Percentiles rank a stretch among this genome's conserved stretches.
These are phyloP conservation scores for Aspergillus sparsus DNA, from an alignment of 495 filamentous ascomycete species.

Conservation along the genomic window DNA sequence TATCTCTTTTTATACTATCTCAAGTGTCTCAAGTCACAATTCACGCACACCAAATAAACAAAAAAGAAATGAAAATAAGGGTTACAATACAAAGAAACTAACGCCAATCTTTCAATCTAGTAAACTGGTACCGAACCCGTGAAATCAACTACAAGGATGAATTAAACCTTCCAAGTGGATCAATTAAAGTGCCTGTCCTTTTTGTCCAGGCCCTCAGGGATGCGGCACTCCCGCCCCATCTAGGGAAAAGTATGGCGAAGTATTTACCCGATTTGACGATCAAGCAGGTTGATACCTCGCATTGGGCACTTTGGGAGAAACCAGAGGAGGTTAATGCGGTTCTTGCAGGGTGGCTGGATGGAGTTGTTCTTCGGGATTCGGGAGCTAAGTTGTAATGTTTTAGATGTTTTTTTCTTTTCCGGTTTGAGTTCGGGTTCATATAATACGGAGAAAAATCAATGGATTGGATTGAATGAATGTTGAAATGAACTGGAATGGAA, in stretches of 20 bases:
- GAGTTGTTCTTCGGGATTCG: slow-evolving; percentile 32
- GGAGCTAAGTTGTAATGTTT: slow-evolving; percentile 26
- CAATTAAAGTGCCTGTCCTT: slow-evolving; percentile 67
- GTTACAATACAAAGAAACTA: background rate
- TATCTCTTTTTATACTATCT: background rate
- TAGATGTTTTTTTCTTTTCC: background rate
- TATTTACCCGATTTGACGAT: slow-evolving; percentile 60
- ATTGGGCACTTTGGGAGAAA: slow-evolving; percentile 72
- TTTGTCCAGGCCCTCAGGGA: slow-evolving; percentile 75
- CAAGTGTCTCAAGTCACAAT: too few relatives aligned
- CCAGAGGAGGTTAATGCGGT: slow-evolving; percentile 57
- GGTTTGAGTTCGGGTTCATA: background rate
- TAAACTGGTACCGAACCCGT: slow-evolving; percentile 80
- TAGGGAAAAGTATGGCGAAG: slow-evolving; percentile 68
- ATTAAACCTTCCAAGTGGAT: slow-evolving; percentile 45
- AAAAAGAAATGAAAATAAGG: too few relatives aligned
- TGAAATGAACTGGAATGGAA: background rate
- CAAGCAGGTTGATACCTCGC: slow-evolving; percentile 59
- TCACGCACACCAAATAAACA: too few relatives aligned
- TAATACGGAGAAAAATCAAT: too few relatives aligned
- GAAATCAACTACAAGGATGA: slow-evolving; percentile 79
- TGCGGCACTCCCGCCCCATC: slow-evolving; percentile 61
- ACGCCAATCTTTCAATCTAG: slow-evolving; percentile 31
- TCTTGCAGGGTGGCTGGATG: slow-evolving; percentile 51
- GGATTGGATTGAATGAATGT: too few relatives aligned